Evolutionary conservation across 176 grass and related monocot genomes (phyloP).

Genomic region (Cenchrus americanus): DNA sequence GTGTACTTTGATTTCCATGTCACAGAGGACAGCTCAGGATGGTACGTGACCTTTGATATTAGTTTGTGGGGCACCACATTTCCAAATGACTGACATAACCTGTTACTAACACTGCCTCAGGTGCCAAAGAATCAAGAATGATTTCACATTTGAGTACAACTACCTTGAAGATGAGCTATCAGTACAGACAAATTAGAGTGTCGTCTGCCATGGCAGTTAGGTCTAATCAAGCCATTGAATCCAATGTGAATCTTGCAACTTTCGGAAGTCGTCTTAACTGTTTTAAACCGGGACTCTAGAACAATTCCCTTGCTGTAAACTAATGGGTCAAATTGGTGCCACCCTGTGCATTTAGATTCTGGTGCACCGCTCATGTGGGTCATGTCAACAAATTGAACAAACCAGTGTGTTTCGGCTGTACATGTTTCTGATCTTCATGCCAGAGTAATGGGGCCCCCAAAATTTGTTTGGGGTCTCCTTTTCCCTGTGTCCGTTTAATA

Average conservation of each 20-base stretch:
- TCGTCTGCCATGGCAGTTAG: constrained; percentile 27
- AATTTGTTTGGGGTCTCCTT: neutral
- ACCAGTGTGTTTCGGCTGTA: neutral
- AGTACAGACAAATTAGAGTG: constrained; percentile 57
- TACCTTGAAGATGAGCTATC: constrained; percentile 90
- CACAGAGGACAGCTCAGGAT: constrained; percentile 77
- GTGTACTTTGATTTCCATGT: constrained; percentile 98
- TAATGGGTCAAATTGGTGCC: constrained; percentile 1
- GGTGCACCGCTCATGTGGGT: neutral
- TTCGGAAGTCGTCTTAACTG: constrained; percentile 2
- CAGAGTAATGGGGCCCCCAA: neutral
- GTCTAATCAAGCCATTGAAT: constrained; percentile 29
- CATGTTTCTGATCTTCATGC: neutral
- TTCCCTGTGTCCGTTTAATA: neutral
- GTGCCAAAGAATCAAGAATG: constrained; percentile 97
- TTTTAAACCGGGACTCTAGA: constrained; percentile 30
- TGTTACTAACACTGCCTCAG: constrained; percentile 48
- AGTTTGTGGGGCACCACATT: neutral
- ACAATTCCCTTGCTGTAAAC: constrained; percentile 26
- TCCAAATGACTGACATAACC: constrained; percentile 5
- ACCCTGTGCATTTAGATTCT: constrained; percentile 19
- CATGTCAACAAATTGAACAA: too few species aligned
- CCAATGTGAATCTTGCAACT: constrained; percentile 38
- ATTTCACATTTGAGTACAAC: constrained; percentile 97
- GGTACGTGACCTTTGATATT: constrained; percentile 51